Evolutionary conservation across 768 basidiomycete genomes (phyloP).

Genomic region (Hemileccinum impolitum): DNA sequence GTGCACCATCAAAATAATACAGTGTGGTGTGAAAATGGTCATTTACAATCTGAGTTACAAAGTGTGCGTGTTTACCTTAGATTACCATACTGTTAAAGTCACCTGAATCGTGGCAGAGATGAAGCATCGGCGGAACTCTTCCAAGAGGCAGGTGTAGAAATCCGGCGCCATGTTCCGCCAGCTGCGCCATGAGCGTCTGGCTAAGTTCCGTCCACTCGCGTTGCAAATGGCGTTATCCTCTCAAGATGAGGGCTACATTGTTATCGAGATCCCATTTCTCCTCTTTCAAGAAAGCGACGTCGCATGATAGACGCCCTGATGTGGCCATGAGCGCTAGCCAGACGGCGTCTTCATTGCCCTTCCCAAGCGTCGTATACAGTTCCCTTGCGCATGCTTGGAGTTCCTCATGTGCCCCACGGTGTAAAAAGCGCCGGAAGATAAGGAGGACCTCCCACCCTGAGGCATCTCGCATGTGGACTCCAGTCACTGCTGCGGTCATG

Average conservation of each 20-base stretch:
- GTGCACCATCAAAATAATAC: slow-evolving; percentile 97
- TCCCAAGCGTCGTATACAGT: slow-evolving; percentile 59
- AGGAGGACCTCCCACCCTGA: slow-evolving; percentile 81
- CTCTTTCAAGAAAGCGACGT: slow-evolving; percentile 50
- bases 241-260: slow-evolving; percentile 34
- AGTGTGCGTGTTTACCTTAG: slow-evolving; percentile 57
- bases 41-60: slow-evolving; percentile 95
- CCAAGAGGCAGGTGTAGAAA: slow-evolving; percentile 74
- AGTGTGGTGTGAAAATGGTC: slow-evolving; percentile 87
- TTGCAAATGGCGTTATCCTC: slow-evolving; percentile 21
- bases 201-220: not conserved
- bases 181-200: slow-evolving; percentile 12
- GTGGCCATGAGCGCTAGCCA: slow-evolving; percentile 76
- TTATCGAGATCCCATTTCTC: slow-evolving; percentile 59
- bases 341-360: slow-evolving; percentile 72
- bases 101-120: slow-evolving; percentile 48
- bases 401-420: slow-evolving; percentile 63
- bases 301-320: slow-evolving; percentile 36
- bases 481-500: slow-evolving; percentile 60
- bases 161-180: slow-evolving; percentile 66
- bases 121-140: slow-evolving; percentile 78
- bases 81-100: not conserved
- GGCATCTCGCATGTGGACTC: slow-evolving; percentile 67
- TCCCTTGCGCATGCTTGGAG: slow-evolving; percentile 63
- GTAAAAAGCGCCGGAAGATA: slow-evolving; percentile 74